These are phyloP conservation scores for Fusarium newnesense DNA, from an alignment of 2,329 filamentous ascomycete species.

Conservation along the genomic window DNA sequence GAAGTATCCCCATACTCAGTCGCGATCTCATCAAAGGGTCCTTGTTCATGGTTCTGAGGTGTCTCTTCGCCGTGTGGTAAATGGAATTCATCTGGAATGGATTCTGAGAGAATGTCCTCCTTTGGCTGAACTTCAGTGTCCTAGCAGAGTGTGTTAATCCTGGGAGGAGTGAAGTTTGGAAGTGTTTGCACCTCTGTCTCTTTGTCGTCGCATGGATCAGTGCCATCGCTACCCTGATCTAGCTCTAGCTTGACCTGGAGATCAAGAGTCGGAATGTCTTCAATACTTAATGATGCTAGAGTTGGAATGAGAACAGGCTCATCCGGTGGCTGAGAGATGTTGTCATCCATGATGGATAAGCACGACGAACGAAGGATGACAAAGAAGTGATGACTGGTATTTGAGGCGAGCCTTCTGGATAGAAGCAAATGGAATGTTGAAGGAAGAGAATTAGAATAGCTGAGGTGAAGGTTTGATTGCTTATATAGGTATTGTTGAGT, in stretches of 20 bases:
- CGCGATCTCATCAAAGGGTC: constrained; percentile 1
- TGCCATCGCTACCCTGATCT: background rate
- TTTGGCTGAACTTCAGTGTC: background rate
- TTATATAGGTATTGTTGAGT: background rate
- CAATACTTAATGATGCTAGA: background rate
- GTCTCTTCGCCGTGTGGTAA: constrained; percentile 6
- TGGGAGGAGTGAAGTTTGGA: background rate
- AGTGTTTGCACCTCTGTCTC: constrained; percentile 7
- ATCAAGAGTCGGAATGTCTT: constrained; percentile 3
- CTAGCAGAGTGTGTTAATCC: background rate
- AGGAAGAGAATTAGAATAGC: background rate
- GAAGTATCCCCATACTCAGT: constrained; percentile 32
- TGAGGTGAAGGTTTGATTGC: background rate
- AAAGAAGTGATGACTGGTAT: background rate
- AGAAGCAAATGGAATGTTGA: background rate
- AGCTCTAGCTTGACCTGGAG: background rate
- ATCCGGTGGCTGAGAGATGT: background rate
- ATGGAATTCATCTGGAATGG: background rate
- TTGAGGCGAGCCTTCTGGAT: background rate
- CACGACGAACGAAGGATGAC: background rate
- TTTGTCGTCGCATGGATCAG: background rate
- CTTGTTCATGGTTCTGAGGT: background rate
- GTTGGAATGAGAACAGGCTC: background rate
- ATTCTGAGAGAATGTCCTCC: background rate
- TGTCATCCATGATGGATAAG: constrained; percentile 4